Conservation (phyloP, 148 eudicot species). For the Hydrangea macrophylla region DNA sequence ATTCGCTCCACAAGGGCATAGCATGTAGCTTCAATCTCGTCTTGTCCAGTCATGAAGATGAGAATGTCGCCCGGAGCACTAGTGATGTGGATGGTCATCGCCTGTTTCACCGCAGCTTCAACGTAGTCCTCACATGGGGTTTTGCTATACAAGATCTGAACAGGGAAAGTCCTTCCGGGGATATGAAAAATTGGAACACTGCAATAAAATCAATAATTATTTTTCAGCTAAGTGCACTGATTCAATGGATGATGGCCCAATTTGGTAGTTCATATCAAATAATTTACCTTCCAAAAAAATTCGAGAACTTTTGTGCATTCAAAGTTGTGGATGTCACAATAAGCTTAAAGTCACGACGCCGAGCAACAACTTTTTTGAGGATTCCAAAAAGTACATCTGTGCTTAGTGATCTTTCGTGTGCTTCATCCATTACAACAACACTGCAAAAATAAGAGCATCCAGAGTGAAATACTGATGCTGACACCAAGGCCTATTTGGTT, state of each 20-base stretch:
- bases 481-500: background rate
- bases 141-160: conserved; percentile 75
- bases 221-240: background rate
- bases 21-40: conserved; percentile 94
- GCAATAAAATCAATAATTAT: conserved; percentile 19
- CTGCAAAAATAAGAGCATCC: conserved; percentile 31
- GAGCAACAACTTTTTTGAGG: conserved; percentile 93
- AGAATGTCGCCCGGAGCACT: conserved; percentile 85
- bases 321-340: conserved; percentile 96
- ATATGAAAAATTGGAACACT: conserved; percentile 92
- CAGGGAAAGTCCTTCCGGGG: conserved; percentile 95
- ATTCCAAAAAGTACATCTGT: conserved; percentile 96
- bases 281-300: conserved; percentile 90
- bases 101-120: conserved; percentile 94
- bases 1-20: conserved; percentile 87
- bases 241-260: background rate
- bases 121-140: conserved; percentile 98
- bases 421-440: conserved; percentile 92
- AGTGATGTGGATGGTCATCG: conserved; percentile 89
- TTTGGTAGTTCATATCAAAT: background rate
- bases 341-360: conserved; percentile 93
- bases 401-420: conserved; percentile 91
- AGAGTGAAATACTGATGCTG: background rate
- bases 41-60: conserved; percentile 97
- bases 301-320: conserved; percentile 84